These are phyloP conservation scores for Panaeolus cyanescens DNA, from an alignment of 768 basidiomycete species.

Conservation along the genomic window DNA sequence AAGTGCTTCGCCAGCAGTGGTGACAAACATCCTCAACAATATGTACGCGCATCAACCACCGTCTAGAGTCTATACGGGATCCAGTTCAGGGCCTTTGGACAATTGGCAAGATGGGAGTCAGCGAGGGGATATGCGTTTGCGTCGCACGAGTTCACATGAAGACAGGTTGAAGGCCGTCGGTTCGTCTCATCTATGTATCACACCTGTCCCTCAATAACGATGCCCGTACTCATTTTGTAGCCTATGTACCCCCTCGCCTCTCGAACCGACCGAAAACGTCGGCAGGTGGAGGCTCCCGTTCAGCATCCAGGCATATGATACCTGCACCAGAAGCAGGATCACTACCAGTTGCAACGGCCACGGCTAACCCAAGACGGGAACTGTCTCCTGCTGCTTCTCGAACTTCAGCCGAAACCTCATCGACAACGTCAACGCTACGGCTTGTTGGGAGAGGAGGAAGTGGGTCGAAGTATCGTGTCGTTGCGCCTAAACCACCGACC, in stretches of 20 bases:
- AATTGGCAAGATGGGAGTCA: background rate
- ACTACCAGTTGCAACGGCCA: background rate
- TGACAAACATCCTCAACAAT: slow-evolving; percentile 6
- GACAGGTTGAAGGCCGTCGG: background rate
- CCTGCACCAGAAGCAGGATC: background rate
- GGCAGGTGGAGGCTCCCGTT: background rate
- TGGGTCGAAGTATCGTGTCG: background rate
- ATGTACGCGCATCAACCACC: slow-evolving; percentile 8
- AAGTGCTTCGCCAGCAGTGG: background rate
- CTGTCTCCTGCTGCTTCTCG: background rate
- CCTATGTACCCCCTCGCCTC: background rate
- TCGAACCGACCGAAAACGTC: background rate
- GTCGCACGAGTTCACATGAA: background rate
- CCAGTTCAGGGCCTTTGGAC: background rate
- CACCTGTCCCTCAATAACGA: background rate
- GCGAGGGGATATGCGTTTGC: background rate
- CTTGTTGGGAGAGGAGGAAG: slow-evolving; percentile 1
- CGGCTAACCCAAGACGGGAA: background rate
- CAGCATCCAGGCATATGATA: background rate
- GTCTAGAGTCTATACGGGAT: background rate
- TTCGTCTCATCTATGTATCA: background rate
- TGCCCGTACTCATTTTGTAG: background rate
- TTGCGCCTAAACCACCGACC: background rate
- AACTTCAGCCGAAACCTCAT: background rate
- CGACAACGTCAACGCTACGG: background rate